A percentile compares a stretch with the other conserved stretches of the same genome.
Conservation (phyloP, 2,329 filamentous ascomycete genomes). For the Fusarium sp. region DNA sequence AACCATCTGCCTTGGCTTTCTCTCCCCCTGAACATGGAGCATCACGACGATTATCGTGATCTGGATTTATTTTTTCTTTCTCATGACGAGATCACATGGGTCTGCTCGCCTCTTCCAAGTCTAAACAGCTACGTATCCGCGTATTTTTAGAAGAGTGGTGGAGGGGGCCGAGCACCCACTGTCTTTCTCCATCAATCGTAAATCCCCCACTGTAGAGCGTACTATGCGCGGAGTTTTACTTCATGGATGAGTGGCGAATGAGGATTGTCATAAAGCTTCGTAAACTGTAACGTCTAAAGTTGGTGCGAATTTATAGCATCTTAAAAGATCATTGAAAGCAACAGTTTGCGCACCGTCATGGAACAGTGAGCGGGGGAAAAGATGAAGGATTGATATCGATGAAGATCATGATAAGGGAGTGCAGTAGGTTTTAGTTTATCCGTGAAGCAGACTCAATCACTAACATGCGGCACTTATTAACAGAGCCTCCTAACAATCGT, state of each 20-base stretch:
- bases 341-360: not conserved
- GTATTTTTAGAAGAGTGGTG: slow-evolving; percentile 48
- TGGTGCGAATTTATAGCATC: slow-evolving; percentile 25
- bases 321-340: not conserved
- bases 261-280: slow-evolving; percentile 32
- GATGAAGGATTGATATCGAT: not conserved
- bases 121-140: slow-evolving; percentile 25
- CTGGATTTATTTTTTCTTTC: slow-evolving; percentile 22
- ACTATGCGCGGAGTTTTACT: slow-evolving; percentile 21
- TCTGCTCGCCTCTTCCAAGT: slow-evolving; percentile 29
- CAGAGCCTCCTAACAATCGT: slow-evolving; percentile 3
- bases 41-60: slow-evolving; percentile 2
- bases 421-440: not conserved
- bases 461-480: not conserved
- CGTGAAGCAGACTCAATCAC: not conserved
- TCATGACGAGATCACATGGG: slow-evolving; percentile 24
- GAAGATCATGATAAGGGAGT: not conserved
- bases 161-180: slow-evolving; percentile 5
- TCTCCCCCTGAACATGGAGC: not conserved
- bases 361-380: not conserved
- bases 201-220: slow-evolving; percentile 36
- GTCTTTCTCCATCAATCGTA: slow-evolving; percentile 38
- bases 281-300: slow-evolving; percentile 26
- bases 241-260: slow-evolving; percentile 41
- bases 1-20: slow-evolving; percentile 9